Evolutionary conservation across 352 stramenopile genomes (phyloP), one percentile per base, ranked within the genome.

Genomic region (Pythium dissotocum): DNA sequence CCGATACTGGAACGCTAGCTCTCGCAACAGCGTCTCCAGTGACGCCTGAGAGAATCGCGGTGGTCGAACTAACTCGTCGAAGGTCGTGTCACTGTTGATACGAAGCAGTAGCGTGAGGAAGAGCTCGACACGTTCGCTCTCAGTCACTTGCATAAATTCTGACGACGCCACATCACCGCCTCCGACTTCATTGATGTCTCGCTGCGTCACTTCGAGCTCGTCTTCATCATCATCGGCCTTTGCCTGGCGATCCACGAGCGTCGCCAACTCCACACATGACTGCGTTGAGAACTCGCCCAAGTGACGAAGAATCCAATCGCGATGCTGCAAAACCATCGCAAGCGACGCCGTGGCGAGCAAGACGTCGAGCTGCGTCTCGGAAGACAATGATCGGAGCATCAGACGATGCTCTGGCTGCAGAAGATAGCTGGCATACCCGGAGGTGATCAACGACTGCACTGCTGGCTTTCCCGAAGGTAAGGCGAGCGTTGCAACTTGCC

Each of bases 301-400:
- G 26, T 91, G 80, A 1, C 85, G 81, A 18, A 86, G 28, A 12
- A 95, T 57, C 85, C 85, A 95, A 52, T 93, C 85, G 35, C 87
- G 84, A 61, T 94, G 87, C 38, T 79, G 67, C 53, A 93, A 61
- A 48, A 95, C 21, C 2, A 28, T 75, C 28, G 77, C 67, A 24
- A 74, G 61, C 0, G 78, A 70, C 38, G 78, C 42, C 0, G 76
- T 71, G 32, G 77, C 73, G 28, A 92, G 55, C 52, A 93, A 65
- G 26, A 91, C 69, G 40, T 90, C 58, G 14, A 87, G 66, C 63
- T 95, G 84, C 49, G 75, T 42, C 16, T 84, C 70, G 3, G 85
- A 60, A 2, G 78, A 63, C 14, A 93, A 77, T 10, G 79, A 70
- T 10, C 86, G 76, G 21, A 93, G 59, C 21, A 93, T 71, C 26